Percentiles rank a stretch among this genome's conserved stretches.
Evolutionary conservation across 2,329 filamentous ascomycete species (phyloP).

Genomic region (Verticillium albo-atrum): DNA sequence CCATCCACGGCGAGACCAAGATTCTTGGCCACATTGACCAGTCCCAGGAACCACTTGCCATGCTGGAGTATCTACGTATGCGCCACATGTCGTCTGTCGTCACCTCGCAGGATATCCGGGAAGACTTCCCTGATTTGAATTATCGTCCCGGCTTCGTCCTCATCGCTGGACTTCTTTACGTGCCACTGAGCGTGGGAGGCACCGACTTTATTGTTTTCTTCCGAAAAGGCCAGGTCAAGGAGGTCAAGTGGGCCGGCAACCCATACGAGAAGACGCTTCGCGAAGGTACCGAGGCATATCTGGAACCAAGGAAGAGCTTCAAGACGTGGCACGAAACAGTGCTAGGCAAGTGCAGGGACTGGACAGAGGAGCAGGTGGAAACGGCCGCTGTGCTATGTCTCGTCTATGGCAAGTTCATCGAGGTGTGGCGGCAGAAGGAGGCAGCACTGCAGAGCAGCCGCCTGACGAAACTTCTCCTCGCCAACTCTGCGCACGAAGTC

Average conservation of each 20-base stretch:
- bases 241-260: conserved; percentile 83
- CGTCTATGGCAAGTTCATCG: conserved; percentile 85
- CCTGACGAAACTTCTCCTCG: conserved; percentile 71
- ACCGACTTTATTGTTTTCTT: conserved; percentile 90
- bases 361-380: conserved; percentile 85
- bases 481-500: conserved; percentile 89
- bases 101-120: conserved; percentile 68
- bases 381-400: conserved; percentile 83
- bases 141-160: conserved; percentile 76
- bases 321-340: conserved; percentile 78
- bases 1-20: conserved; percentile 85
- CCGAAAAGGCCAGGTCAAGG: conserved; percentile 67
- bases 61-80: conserved; percentile 81
- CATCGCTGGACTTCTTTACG: conserved; percentile 75
- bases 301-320: conserved; percentile 78
- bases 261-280: conserved; percentile 76
- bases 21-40: conserved; percentile 71
- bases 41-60: conserved; percentile 75
- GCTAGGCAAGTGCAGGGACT: conserved; percentile 77
- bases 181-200: conserved; percentile 72
- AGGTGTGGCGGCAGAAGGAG: conserved; percentile 90
- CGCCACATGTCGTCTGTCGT: conserved; percentile 70
- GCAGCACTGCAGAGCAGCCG: conserved; percentile 77
- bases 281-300: conserved; percentile 65
- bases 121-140: conserved; percentile 76